These are phyloP conservation scores for Tylopilus sp. DNA, from an alignment of 768 basidiomycete species.

Conservation along the genomic window DNA sequence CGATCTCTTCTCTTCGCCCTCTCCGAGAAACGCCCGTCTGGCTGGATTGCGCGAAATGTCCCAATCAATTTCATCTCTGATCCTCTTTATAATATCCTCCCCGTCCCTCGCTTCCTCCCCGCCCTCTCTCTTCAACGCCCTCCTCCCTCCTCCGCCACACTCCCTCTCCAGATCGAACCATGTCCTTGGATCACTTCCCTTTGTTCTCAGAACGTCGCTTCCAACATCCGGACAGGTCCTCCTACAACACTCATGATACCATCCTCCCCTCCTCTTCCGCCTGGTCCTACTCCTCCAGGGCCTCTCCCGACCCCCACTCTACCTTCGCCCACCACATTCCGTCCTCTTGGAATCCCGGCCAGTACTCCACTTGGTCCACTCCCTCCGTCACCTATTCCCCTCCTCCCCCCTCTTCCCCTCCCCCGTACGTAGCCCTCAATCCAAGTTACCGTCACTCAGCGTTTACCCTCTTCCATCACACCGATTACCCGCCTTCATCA, in stretches of 20 bases:
- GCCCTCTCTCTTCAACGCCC: not conserved
- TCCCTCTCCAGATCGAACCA: not conserved
- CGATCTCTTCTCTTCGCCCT: conserved; percentile 6
- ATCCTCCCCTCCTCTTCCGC: conserved; percentile 20
- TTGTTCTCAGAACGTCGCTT: conserved; percentile 33
- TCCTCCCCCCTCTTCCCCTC: conserved; percentile 22
- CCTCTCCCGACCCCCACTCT: conserved; percentile 17
- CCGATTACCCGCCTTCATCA: conserved; percentile 19
- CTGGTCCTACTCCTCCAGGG: conserved; percentile 26
- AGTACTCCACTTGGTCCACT: conserved; percentile 15
- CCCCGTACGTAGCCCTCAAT: conserved; percentile 20
- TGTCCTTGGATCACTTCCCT: conserved; percentile 34
- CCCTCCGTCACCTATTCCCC: conserved; percentile 20
- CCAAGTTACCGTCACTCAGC: conserved; percentile 24
- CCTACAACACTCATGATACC: conserved; percentile 23
- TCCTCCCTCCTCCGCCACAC: not conserved
- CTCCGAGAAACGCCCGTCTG: not conserved
- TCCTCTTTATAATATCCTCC: conserved; percentile 31
- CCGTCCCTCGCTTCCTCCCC: conserved; percentile 9
- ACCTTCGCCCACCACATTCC: conserved; percentile 14
- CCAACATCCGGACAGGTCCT: conserved; percentile 23
- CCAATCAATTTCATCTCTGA: conserved; percentile 22
- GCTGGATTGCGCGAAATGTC: conserved; percentile 13
- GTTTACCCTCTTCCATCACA: conserved; percentile 18
- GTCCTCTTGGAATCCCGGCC: conserved; percentile 19